phyloP scores from a whole-genome alignment of 495 filamentous ascomycete species.

The Bombardia bombarda region DNA sequence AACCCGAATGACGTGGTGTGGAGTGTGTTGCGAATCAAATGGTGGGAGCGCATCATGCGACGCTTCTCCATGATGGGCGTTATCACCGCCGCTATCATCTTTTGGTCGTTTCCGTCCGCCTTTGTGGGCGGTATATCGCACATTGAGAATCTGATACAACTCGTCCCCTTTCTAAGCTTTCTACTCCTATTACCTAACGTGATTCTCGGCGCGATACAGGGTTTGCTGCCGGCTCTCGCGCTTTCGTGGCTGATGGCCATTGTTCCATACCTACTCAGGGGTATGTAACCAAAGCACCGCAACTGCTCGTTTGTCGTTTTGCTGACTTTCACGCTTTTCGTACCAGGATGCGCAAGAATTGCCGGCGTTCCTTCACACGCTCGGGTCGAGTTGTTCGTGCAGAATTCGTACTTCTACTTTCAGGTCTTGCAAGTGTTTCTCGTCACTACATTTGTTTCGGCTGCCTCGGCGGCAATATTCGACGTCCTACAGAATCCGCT shows the following conservation, averaged over 20 bases:
- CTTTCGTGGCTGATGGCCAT: slow-evolving; percentile 74
- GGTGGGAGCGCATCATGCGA: slow-evolving; percentile 70
- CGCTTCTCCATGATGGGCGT: slow-evolving; percentile 54
- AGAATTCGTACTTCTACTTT: slow-evolving; percentile 81
- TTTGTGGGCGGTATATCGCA: slow-evolving; percentile 74
- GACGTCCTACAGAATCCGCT: slow-evolving; percentile 56
- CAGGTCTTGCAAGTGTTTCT: slow-evolving; percentile 90
- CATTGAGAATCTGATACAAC: slow-evolving; percentile 56
- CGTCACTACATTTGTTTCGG: slow-evolving; percentile 67
- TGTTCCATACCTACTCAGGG: slow-evolving; percentile 67
- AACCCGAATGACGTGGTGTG: slow-evolving; percentile 77
- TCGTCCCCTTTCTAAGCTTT: slow-evolving; percentile 57
- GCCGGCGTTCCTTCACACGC: slow-evolving; percentile 65
- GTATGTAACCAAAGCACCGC: slow-evolving; percentile 31
- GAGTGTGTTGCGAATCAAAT: slow-evolving; percentile 70
- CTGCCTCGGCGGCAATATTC: slow-evolving; percentile 55
- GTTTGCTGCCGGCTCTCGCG: slow-evolving; percentile 66
- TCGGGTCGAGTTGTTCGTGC: slow-evolving; percentile 65
- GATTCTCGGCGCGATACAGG: slow-evolving; percentile 68
- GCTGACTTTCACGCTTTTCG: slow-evolving; percentile 1
- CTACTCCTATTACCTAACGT: slow-evolving; percentile 55
- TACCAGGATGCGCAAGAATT: slow-evolving; percentile 60
- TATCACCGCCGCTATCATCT: slow-evolving; percentile 65
- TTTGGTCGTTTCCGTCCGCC: slow-evolving; percentile 85
- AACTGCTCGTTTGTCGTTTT: background rate